These are phyloP conservation scores for Corylus avellana DNA, from an alignment of 306 rosid genomes.

Conservation along the genomic window DNA sequence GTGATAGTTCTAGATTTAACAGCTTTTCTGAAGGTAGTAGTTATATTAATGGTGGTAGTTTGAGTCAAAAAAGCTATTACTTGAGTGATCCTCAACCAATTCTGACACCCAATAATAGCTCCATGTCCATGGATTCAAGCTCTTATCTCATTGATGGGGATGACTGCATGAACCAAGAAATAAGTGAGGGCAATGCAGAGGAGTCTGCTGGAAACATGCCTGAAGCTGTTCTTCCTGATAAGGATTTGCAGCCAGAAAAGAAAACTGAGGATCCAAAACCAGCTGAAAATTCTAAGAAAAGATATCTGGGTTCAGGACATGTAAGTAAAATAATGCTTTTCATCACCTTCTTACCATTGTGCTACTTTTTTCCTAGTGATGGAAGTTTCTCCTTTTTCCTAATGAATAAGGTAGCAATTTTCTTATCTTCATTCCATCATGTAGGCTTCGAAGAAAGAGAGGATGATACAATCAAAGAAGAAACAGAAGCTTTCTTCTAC, in stretches of 20 bases:
- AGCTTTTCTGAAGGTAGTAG: constrained; percentile 28
- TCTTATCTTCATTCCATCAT: not conserved
- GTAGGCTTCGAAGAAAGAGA: constrained; percentile 37
- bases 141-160: constrained; percentile 34
- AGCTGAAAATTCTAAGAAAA: constrained; percentile 44
- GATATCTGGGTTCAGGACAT: constrained; percentile 42
- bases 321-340: constrained; percentile 35
- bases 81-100: constrained; percentile 23
- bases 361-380: not conserved
- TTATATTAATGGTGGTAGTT: constrained; percentile 7
- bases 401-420: not conserved
- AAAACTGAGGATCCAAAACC: constrained; percentile 31
- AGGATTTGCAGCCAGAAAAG: constrained; percentile 23
- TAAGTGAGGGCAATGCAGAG: constrained; percentile 35
- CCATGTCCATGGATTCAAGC: constrained; percentile 28
- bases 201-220: constrained; percentile 32
- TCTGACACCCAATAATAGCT: constrained; percentile 37
- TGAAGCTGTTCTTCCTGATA: constrained; percentile 31
- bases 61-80: constrained; percentile 20
- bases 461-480: constrained; percentile 51
- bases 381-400: not conserved
- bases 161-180: constrained; percentile 36
- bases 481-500: constrained; percentile 24
- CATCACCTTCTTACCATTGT: not conserved
- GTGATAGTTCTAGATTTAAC: constrained; percentile 14